Percentiles rank a stretch among this genome's conserved stretches.
phyloP scores from a whole-genome alignment of 192 early-diverging fungal species.

The Podila epigama region DNA sequence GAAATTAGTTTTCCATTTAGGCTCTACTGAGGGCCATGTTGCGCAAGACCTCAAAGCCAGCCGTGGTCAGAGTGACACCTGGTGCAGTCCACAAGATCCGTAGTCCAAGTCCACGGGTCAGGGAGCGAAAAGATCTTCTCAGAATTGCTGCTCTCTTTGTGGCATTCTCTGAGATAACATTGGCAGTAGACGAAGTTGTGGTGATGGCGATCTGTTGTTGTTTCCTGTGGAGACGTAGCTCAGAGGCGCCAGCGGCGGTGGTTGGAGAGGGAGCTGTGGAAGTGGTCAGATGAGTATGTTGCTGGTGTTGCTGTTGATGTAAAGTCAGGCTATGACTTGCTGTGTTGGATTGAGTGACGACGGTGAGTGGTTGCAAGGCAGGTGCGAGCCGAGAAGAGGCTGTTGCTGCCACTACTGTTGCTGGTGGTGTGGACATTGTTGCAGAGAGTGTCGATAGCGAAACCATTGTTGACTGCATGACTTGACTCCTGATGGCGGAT shows the following conservation, averaged over 20 bases:
- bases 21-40: slow-evolving; percentile 5
- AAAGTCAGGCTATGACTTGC: neutral
- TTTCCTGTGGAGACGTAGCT: neutral
- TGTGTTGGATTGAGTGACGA: neutral
- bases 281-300: slow-evolving; percentile 21
- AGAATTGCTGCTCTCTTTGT: neutral
- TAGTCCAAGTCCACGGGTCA: slow-evolving; percentile 19
- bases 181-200: neutral
- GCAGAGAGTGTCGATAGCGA: neutral
- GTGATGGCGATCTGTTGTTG: slow-evolving; percentile 1
- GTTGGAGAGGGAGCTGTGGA: neutral
- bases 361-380: slow-evolving; percentile 17
- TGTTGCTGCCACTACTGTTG: neutral
- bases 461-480: neutral
- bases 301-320: slow-evolving; percentile 15
- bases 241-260: neutral
- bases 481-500: neutral
- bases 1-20: neutral
- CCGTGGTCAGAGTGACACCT: slow-evolving; percentile 39
- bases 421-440: neutral
- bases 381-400: neutral
- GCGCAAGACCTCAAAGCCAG: slow-evolving; percentile 39
- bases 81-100: slow-evolving; percentile 42
- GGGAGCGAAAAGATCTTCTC: slow-evolving; percentile 13
- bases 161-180: neutral